These are phyloP conservation scores for Pseudocercospora vitis DNA, from an alignment of 2,329 filamentous ascomycete genomes.

Conservation along the genomic window DNA sequence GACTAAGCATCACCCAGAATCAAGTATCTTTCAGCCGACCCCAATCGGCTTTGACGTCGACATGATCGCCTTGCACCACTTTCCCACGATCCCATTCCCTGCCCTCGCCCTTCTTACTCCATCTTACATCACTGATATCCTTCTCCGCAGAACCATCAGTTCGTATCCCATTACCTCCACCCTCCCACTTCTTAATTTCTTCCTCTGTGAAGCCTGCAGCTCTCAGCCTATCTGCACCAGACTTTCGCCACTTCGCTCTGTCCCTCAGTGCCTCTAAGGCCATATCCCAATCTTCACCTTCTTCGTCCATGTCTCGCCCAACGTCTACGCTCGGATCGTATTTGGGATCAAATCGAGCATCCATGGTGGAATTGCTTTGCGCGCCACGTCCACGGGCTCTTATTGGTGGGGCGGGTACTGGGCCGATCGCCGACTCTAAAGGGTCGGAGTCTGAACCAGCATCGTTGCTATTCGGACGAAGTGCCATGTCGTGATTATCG, in stretches of 20 bases:
- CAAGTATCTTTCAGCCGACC: constrained; percentile 29
- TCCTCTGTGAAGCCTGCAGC: constrained; percentile 76
- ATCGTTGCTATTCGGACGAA: not conserved
- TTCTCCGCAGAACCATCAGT: constrained; percentile 50
- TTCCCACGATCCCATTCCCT: constrained; percentile 70
- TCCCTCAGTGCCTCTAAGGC: constrained; percentile 76
- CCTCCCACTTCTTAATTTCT: constrained; percentile 46
- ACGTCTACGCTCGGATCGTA: constrained; percentile 63
- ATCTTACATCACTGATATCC: constrained; percentile 50
- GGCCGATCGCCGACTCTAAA: constrained; percentile 72
- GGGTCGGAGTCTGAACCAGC: constrained; percentile 61
- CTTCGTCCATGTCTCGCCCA: constrained; percentile 42
- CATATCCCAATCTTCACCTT: constrained; percentile 71
- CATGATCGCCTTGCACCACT: constrained; percentile 55
- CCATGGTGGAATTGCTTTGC: constrained; percentile 62
- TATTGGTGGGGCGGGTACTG: constrained; percentile 50
- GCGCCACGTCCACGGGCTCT: constrained; percentile 70
- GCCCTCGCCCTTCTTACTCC: constrained; percentile 49
- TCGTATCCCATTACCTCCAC: not conserved
- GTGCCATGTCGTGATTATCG: not conserved
- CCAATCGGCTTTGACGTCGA: constrained; percentile 54
- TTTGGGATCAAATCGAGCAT: constrained; percentile 71
- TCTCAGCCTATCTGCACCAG: constrained; percentile 72
- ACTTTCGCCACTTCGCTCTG: constrained; percentile 72
- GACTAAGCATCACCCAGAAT: constrained; percentile 4